phyloP scores from a whole-genome alignment of 352 stramenopile genomes.

The Phytopythium vexans region DNA sequence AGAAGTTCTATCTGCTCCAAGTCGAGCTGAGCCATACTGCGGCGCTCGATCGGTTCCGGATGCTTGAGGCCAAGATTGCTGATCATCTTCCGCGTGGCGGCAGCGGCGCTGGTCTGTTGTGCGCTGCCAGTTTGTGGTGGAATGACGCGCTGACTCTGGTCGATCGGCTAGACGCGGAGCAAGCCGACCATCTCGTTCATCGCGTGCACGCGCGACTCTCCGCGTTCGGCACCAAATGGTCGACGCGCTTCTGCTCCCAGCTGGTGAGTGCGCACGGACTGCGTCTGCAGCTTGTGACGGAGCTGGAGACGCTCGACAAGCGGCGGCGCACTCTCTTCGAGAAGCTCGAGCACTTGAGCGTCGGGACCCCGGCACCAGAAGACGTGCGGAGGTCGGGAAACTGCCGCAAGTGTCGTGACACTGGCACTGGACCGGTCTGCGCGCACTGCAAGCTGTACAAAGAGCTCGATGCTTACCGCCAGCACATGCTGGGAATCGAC shows the following conservation, averaged over 20 bases:
- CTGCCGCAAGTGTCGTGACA: slow-evolving; percentile 58
- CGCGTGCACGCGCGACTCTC: slow-evolving; percentile 42
- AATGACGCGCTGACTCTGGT: slow-evolving; percentile 33
- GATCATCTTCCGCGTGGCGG: background rate
- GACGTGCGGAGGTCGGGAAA: slow-evolving; percentile 68
- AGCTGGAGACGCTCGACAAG: slow-evolving; percentile 42
- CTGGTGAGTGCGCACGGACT: slow-evolving; percentile 46
- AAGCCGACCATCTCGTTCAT: slow-evolving; percentile 26
- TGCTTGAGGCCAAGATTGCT: slow-evolving; percentile 7
- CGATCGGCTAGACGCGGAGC: slow-evolving; percentile 14
- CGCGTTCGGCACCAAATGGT: slow-evolving; percentile 45
- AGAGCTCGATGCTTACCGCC: slow-evolving; percentile 50
- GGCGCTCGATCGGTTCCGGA: slow-evolving; percentile 18
- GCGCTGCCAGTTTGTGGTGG: slow-evolving; percentile 44
- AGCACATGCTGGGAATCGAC: slow-evolving; percentile 58
- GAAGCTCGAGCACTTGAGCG: slow-evolving; percentile 40
- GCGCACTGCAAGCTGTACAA: slow-evolving; percentile 66
- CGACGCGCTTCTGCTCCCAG: slow-evolving; percentile 33
- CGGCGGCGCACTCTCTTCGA: slow-evolving; percentile 25
- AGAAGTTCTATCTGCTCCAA: slow-evolving; percentile 45
- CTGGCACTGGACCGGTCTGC: slow-evolving; percentile 50
- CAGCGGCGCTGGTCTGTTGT: slow-evolving; percentile 20
- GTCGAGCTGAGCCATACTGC: slow-evolving; percentile 27
- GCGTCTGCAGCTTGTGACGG: slow-evolving; percentile 42
- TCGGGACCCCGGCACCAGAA: slow-evolving; percentile 23